A percentile compares a stretch with the other conserved stretches of the same genome.
Evolutionary conservation across 1,284 basidiomycete species (phyloP).

Genomic region (Chalciporus sp.): DNA sequence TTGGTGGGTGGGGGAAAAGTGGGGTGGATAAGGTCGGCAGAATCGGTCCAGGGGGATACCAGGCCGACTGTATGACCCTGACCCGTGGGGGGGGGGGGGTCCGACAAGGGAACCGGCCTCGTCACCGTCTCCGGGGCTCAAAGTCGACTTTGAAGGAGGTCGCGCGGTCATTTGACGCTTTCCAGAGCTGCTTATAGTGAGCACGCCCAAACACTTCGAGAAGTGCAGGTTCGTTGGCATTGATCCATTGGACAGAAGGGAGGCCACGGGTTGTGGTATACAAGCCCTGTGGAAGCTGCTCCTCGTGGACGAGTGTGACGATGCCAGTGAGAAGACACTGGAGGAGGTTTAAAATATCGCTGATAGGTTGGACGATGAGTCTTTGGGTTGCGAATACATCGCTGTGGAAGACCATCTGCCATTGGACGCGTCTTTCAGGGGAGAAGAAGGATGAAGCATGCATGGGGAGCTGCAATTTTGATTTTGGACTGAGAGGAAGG

Average conservation of each 20-base stretch:
- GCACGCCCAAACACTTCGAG: conserved; percentile 70
- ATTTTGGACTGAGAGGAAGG: conserved; percentile 71
- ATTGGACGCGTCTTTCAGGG: conserved; percentile 77
- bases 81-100: conserved; percentile 4
- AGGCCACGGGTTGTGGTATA: conserved; percentile 75
- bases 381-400: conserved; percentile 79
- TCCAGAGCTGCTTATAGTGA: conserved; percentile 70
- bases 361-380: conserved; percentile 74
- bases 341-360: conserved; percentile 73
- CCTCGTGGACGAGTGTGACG: conserved; percentile 74
- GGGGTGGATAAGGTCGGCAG: conserved; percentile 16
- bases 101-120: conserved; percentile 8
- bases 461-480: conserved; percentile 70
- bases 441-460: conserved; percentile 83
- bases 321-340: conserved; percentile 82
- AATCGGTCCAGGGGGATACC: conserved; percentile 21
- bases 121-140: conserved; percentile 39
- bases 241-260: conserved; percentile 75
- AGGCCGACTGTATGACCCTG: conserved; percentile 17
- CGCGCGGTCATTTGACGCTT: conserved; percentile 68
- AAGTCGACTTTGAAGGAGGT: conserved; percentile 73
- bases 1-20: conserved; percentile 12
- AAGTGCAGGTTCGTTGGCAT: conserved; percentile 62
- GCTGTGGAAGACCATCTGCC: conserved; percentile 87
- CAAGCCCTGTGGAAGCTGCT: conserved; percentile 62